phyloP scores from a whole-genome alignment of 352 stramenopile species.

The Globisporangium viniferum region DNA sequence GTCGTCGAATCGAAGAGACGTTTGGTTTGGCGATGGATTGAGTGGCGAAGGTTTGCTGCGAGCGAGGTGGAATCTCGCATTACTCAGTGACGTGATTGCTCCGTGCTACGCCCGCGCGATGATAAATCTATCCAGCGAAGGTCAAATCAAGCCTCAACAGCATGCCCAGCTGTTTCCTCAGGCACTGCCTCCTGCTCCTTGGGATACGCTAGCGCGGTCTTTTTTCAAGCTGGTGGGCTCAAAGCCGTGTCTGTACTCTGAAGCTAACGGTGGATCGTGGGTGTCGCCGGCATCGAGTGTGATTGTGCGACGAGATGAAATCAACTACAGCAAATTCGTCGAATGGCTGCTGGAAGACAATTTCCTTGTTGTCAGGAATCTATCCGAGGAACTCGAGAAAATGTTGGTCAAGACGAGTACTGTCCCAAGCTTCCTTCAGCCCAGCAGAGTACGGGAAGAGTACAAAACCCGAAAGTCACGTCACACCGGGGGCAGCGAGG shows the following conservation, averaged over 20 bases:
- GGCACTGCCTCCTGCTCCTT: conserved; percentile 43
- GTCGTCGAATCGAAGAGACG: conserved; percentile 44
- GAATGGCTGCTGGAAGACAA: conserved; percentile 48
- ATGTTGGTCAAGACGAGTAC: conserved; percentile 43
- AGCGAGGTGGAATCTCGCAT: conserved; percentile 40
- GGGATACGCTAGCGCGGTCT: conserved; percentile 37
- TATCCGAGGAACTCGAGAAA: conserved; percentile 46
- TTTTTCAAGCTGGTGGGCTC: conserved; percentile 42
- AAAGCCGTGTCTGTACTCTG: conserved; percentile 45
- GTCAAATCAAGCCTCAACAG: conserved; percentile 29
- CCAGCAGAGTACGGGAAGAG: conserved; percentile 30
- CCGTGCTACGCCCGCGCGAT: conserved; percentile 65
- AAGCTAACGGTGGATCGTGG: conserved; percentile 39
- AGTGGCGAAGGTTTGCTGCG: conserved; percentile 39
- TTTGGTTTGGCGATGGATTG: conserved; percentile 47
- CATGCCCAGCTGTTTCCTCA: conserved; percentile 47
- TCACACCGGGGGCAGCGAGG: conserved; percentile 37
- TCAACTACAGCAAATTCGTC: conserved; percentile 33
- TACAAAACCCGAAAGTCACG: conserved; percentile 40
- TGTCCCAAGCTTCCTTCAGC: conserved; percentile 37
- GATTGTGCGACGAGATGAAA: conserved; percentile 36
- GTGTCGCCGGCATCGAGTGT: conserved; percentile 35
- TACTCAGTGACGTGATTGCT: conserved; percentile 64
- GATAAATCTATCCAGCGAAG: conserved; percentile 25
- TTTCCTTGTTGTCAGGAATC: conserved; percentile 42